phyloP scores from a whole-genome alignment of 23 red algal genomes.

The Gracilariopsis chorda region DNA sequence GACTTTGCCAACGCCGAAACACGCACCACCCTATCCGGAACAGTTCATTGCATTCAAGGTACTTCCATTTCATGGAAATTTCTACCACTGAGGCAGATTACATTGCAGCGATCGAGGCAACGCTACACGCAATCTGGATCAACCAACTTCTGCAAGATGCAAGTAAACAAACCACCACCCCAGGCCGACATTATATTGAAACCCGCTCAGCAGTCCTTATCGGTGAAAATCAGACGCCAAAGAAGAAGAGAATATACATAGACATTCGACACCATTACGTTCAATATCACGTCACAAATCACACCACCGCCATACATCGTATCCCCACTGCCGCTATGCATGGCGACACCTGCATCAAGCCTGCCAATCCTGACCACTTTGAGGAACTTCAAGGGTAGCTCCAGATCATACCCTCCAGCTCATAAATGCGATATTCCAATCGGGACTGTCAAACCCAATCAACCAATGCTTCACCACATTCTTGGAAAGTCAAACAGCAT shows the following conservation, averaged over 20 bases:
- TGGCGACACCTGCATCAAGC: background rate
- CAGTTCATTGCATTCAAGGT: too few relatives aligned
- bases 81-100: too few relatives aligned
- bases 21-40: too few relatives aligned
- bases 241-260: background rate
- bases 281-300: background rate
- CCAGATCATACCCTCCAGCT: background rate
- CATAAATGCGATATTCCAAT: background rate
- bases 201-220: conserved; percentile 79
- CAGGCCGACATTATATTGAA: conserved; percentile 85
- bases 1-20: too few relatives aligned
- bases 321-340: background rate
- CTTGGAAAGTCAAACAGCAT: background rate
- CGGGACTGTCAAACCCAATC: background rate
- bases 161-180: too few relatives aligned
- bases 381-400: background rate
- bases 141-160: too few relatives aligned
- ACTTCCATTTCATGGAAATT: too few relatives aligned
- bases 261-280: background rate
- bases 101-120: too few relatives aligned
- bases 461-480: background rate
- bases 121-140: too few relatives aligned
- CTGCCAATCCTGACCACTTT: background rate
- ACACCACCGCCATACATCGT: background rate
- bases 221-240: conserved; percentile 77